phyloP scores from a whole-genome alignment of 2,329 filamentous ascomycete species.

The Diaporthe amygdali region DNA sequence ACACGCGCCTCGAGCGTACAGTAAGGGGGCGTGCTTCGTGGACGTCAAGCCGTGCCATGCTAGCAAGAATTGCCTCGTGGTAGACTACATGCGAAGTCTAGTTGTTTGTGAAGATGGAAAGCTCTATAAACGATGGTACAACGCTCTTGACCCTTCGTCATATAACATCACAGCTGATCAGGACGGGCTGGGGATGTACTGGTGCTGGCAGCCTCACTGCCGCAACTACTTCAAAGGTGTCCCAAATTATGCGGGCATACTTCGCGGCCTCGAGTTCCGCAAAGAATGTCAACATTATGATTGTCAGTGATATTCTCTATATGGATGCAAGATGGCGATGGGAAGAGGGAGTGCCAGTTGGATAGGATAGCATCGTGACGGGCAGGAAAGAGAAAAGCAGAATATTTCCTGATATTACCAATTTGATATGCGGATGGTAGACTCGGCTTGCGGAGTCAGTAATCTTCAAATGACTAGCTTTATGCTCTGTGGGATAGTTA shows the following conservation, averaged over 20 bases:
- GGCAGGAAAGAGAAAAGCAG: too few species aligned
- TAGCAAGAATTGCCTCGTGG: not conserved
- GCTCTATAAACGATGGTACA: not conserved
- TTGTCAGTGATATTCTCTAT: too few species aligned
- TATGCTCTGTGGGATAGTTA: too few species aligned
- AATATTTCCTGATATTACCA: too few species aligned
- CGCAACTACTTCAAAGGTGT: not conserved
- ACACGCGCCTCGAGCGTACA: rapidly evolving
- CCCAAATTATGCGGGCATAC: not conserved
- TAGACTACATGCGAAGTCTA: not conserved
- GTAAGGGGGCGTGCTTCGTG: not conserved
- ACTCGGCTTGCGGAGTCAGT: too few species aligned
- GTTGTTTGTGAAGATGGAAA: not conserved
- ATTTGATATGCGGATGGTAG: too few species aligned
- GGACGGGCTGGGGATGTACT: not conserved
- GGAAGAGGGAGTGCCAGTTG: too few species aligned
- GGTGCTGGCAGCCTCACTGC: not conserved
- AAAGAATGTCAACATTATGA: not conserved
- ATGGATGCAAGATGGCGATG: too few species aligned
- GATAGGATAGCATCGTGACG: too few species aligned
- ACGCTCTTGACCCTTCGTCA: not conserved
- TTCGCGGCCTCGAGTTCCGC: not conserved
- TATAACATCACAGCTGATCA: not conserved
- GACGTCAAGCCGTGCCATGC: conserved; percentile 1
- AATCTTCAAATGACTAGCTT: too few species aligned